Evolutionary conservation across 179 eudicot species (phyloP).

Genomic region (Heliamphora pulchella): DNA sequence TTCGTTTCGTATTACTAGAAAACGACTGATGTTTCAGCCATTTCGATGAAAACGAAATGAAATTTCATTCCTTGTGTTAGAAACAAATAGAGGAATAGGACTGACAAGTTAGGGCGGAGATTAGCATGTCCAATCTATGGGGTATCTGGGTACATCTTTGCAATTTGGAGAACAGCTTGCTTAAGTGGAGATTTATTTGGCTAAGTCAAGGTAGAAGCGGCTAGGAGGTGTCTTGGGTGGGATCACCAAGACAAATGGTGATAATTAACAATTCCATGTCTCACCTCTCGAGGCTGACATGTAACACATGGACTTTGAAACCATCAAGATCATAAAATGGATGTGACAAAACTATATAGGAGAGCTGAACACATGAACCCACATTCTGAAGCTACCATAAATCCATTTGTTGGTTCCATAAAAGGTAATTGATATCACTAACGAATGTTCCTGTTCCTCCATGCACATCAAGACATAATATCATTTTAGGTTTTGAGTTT

Average conservation of each 20-base stretch:
- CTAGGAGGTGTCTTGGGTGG: not conserved
- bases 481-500: not conserved
- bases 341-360: not conserved
- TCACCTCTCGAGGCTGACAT: not conserved
- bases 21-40: too few relatives aligned
- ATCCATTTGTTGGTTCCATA: not conserved
- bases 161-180: not conserved
- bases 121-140: too few relatives aligned
- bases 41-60: too few relatives aligned
- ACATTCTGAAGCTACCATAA: not conserved
- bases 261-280: not conserved
- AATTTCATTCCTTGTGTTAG: too few relatives aligned
- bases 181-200: not conserved
- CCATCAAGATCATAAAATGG: not conserved
- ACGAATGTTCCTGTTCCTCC: not conserved
- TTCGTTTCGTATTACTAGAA: too few relatives aligned
- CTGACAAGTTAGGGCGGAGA: too few relatives aligned
- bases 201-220: not conserved
- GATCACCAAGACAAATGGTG: not conserved
- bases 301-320: not conserved
- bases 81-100: too few relatives aligned
- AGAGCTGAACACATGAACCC: not conserved
- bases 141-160: too few relatives aligned
- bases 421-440: not conserved
- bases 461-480: not conserved